phyloP scores from a whole-genome alignment of 2,329 filamentous ascomycete species.

The Pseudocercospora fuligena region DNA sequence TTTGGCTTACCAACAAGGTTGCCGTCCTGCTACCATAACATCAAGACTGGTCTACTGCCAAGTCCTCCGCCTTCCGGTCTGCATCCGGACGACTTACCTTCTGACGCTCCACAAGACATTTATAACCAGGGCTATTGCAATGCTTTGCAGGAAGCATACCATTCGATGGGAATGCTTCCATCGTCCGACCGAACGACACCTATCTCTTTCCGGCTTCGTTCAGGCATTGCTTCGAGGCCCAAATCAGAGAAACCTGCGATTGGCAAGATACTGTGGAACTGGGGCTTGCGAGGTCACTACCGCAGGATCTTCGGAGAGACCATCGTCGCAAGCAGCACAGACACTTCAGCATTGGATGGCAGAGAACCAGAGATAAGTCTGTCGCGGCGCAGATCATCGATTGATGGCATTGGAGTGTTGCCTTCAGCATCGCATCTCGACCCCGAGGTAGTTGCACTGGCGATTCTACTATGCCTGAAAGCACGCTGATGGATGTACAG shows the following conservation, averaged over 20 bases:
- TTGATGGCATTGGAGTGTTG: not conserved
- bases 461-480: not conserved
- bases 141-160: conserved; percentile 14
- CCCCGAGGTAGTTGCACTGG: not conserved
- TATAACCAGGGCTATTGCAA: conserved; percentile 11
- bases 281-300: not conserved
- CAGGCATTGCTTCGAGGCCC: not conserved
- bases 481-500: not conserved
- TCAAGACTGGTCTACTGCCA: not conserved
- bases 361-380: not conserved
- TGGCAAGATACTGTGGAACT: not conserved
- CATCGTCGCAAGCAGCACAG: not conserved
- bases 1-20: not conserved
- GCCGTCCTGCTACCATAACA: conserved; percentile 4
- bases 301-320: not conserved
- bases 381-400: not conserved
- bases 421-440: not conserved
- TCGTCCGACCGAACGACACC: not conserved
- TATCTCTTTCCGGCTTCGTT: not conserved
- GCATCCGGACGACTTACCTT: not conserved
- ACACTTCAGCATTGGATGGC: not conserved
- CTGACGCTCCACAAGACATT: not conserved
- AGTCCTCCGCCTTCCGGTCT: not conserved
- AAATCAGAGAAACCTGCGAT: not conserved
- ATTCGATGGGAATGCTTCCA: not conserved